phyloP scores from a whole-genome alignment of 129 eudicot species.

The Heracleum sosnowskyi region DNA sequence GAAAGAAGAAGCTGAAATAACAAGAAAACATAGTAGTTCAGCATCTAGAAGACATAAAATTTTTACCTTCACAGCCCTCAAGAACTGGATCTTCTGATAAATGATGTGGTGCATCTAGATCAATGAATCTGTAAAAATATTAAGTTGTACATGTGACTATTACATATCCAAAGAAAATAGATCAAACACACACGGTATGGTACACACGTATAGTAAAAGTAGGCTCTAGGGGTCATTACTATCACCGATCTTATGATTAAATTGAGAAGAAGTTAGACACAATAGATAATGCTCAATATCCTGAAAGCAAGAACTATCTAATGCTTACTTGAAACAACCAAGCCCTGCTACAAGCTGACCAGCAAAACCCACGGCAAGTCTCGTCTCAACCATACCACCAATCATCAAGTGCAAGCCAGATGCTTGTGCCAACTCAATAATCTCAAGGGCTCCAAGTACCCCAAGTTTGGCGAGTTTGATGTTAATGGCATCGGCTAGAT shows the following conservation, averaged over 20 bases:
- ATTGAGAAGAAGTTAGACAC: neutral
- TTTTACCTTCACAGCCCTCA: constrained; percentile 85
- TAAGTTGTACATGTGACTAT: neutral
- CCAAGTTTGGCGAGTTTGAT: constrained; percentile 87
- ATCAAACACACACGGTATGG: no score
- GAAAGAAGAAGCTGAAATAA: neutral
- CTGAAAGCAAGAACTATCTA: no score
- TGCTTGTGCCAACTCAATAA: constrained; percentile 55
- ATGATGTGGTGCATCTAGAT: constrained; percentile 77
- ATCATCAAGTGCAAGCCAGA: constrained; percentile 79
- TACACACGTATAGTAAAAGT: no score
- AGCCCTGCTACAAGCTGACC: constrained; percentile 94
- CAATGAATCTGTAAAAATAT: constrained; percentile 48
- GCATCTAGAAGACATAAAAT: neutral
- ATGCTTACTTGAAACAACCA: constrained; percentile 66
- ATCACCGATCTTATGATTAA: neutral
- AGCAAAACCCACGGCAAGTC: constrained; percentile 93
- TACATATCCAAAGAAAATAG: no score
- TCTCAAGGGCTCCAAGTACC: constrained; percentile 30
- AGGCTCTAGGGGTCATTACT: neutral
- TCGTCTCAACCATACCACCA: constrained; percentile 93
- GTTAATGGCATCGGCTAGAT: constrained; percentile 73
- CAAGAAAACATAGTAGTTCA: neutral
- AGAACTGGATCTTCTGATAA: constrained; percentile 77
- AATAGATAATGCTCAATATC: neutral